Evolutionary conservation across 2,329 filamentous ascomycete species (phyloP), one percentile per base, ranked within the genome.

Genomic region (Ampelomyces quisqualis): DNA sequence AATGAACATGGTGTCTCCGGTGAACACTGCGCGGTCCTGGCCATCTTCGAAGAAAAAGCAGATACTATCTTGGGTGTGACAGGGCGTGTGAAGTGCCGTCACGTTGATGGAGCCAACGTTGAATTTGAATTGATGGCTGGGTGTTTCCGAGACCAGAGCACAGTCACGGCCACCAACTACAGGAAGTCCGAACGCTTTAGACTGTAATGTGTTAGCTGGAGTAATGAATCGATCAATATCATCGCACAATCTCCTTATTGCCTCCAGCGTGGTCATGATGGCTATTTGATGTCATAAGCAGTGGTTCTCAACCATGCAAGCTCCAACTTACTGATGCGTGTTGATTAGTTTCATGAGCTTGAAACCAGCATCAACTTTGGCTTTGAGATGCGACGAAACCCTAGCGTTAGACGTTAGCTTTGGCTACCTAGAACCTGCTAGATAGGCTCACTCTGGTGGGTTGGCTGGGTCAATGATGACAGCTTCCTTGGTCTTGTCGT

Each of bases 41-140:
- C 82, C 84, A 61, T 98, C 91, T 70, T 95, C 81, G 75, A 93
- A 83, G 56, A 84, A 88, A 74, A 84, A 98, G 76, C 93, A 98
- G 65, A 98, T 95, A 69, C 90, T 96, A 73, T 98, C 93, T 73
- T 96, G 90, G 1, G 93, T 98, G 68, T 98, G 93, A 69, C 93
- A 98, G 2, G 93, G 93, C 9, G 93, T 98, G 71, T 97, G 87
- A n/a, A 97, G 75, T 17, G 88, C 86, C 64, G 81, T 91, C 42
- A 96, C 85, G 10, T 79, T 78, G 67, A 98, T 93, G 54, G 79
- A 75, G 40, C 93, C 93, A 48, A 98, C 81, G 49, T 81, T 85
- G 75, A 96, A 95, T 3, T 76, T 81, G 52, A 88, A 81, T 26
- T 84, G 82, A 65, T 97, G 80, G 2, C 73, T 70, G 0, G 91